Base-by-base conservation (phyloP, 768 basidiomycete genomes). In the Tubosaeta sp. region DNA sequence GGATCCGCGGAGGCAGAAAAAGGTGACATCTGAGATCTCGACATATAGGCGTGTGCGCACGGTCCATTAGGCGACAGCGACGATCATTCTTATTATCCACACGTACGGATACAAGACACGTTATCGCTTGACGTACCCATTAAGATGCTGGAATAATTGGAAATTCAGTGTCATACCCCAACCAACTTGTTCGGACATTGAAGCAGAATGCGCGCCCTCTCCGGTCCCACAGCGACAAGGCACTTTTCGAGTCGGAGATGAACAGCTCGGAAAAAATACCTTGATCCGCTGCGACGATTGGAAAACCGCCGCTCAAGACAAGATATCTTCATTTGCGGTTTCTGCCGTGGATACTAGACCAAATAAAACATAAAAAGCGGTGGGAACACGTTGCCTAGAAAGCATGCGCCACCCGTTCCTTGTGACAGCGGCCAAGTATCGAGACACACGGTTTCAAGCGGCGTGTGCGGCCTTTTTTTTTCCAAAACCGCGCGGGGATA, bases 1-100 rank as follows among this genome's bases (percentile, higher is more conserved):
- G 58, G 63, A 66, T 64, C 64, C 63, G 64, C 56, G 64, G 55
- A 60, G 52, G 32, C 52, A 51, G 44, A 65, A 63, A 59, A 21
- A 49, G 63, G 32, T 12, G 27, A 18, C 3, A 54, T 59, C 59
- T 58, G 30, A 56, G 58, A 64, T 64, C 60, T n/a, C 14, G 41
- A 14, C 30, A 27, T 14, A 18, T n/a, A 9, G 14, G 35, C 59
- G 48, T 59, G 41, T 50, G 21, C 34, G 11, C 48, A 52, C 59
- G 45, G 50, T 47, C 35, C 16, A 52, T 63, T 60, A 47, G 46
- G 53, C 31, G 29, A 39, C 38, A 55, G 43, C 58, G 61, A 61
- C 62, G 64, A 64, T 64, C 63, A 56, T 44, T 1, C 18, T 21
- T 18, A 38, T 48, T 43, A 50, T 44, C 49, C 49, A 35, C 35